phyloP scores from a whole-genome alignment of 768 basidiomycete species.

The Paxillus ammoniavirescens region DNA sequence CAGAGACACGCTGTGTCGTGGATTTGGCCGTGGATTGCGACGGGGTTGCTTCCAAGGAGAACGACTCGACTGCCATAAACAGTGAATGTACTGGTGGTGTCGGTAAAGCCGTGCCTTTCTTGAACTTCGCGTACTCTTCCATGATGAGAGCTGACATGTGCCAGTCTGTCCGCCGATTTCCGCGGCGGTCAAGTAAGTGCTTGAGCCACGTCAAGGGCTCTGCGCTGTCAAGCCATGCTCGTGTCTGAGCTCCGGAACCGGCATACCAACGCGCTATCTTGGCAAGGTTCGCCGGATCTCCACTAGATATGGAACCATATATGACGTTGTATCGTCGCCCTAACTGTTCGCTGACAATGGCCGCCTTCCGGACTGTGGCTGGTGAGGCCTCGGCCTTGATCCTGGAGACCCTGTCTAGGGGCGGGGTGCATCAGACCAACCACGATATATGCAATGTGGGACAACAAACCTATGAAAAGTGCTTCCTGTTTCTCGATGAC shows the following conservation, averaged over 20 bases:
- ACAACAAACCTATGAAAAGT: conserved; percentile 49
- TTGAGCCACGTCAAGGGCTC: conserved; percentile 78
- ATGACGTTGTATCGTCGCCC: conserved; percentile 62
- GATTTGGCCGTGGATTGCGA: conserved; percentile 12
- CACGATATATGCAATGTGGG: conserved; percentile 4
- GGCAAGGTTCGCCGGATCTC: conserved; percentile 41
- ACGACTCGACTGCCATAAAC: conserved; percentile 5
- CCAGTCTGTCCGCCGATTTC: conserved; percentile 49
- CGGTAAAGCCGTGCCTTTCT: conserved; percentile 22
- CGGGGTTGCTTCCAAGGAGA: conserved; percentile 13
- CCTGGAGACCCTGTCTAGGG: conserved; percentile 54
- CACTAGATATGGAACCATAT: conserved; percentile 35
- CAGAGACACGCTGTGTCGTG: conserved; percentile 19
- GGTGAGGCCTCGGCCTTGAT: conserved; percentile 50
- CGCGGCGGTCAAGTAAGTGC: conserved; percentile 53
- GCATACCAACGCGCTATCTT: conserved; percentile 61
- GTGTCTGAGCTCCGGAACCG: conserved; percentile 46
- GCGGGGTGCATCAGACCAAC: neutral
- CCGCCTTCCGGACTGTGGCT: conserved; percentile 60
- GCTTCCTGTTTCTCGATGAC: conserved; percentile 60
- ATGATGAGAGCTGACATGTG: conserved; percentile 66
- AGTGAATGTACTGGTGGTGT: conserved; percentile 14
- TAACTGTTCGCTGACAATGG: conserved; percentile 64
- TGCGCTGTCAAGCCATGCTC: conserved; percentile 53
- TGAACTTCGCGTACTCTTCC: conserved; percentile 59